A percentile compares a stretch with the other conserved stretches of the same genome.
These are phyloP conservation scores for Nannochloropsis limnetica DNA, from an alignment of 352 stramenopile species.

Conservation along the genomic window DNA sequence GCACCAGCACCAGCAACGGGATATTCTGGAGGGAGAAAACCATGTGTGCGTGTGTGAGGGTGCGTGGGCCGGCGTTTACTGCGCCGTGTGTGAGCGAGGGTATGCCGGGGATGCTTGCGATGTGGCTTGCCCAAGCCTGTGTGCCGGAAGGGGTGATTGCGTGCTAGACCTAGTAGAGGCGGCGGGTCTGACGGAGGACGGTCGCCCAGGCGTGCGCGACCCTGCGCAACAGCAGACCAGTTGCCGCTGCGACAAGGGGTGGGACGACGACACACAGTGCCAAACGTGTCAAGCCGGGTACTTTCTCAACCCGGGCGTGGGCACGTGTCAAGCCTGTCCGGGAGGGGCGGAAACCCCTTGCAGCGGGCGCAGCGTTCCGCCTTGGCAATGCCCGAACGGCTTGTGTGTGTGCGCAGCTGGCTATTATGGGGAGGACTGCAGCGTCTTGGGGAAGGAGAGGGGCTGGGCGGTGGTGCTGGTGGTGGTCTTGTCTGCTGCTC, in stretches of 20 bases:
- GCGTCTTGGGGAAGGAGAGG: not conserved
- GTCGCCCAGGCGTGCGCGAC: not conserved
- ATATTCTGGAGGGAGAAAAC: not conserved
- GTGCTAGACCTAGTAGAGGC: not conserved
- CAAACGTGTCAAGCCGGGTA: not conserved
- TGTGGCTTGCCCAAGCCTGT: conserved; percentile 7
- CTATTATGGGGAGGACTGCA: conserved; percentile 31
- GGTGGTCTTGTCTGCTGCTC: not conserved
- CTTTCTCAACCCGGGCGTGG: not conserved
- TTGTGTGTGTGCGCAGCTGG: not conserved
- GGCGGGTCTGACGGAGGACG: not conserved
- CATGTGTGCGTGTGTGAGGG: not conserved
- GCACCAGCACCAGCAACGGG: not conserved
- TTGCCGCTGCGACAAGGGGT: not conserved
- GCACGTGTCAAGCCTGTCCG: not conserved
- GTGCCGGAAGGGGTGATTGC: not conserved
- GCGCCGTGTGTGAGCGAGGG: conserved; percentile 20
- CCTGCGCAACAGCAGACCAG: not conserved
- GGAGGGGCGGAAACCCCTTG: not conserved
- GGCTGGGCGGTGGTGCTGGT: not conserved
- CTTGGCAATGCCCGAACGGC: not conserved
- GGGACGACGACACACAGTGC: not conserved
- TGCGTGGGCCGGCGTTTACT: conserved; percentile 3
- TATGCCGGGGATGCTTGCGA: not conserved
- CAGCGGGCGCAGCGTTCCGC: not conserved